phyloP scores from a whole-genome alignment of 2,329 filamentous ascomycete genomes.

The Sclerotinia sclerotiorum region DNA sequence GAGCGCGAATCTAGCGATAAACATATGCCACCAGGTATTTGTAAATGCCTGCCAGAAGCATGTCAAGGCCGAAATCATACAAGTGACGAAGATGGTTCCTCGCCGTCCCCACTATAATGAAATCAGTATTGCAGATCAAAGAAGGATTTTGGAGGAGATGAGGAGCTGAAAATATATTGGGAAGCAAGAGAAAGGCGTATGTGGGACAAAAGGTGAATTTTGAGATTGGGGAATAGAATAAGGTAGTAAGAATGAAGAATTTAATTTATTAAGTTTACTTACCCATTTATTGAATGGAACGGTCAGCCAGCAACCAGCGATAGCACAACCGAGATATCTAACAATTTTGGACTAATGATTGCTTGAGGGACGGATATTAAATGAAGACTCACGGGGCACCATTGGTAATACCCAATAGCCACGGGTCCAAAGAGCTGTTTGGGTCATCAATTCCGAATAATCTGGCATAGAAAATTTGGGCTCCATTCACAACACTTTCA shows the following conservation, averaged over 20 bases:
- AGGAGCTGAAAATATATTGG: not conserved
- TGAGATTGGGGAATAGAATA: not conserved
- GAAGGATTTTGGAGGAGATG: not conserved
- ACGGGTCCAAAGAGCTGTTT: conserved; percentile 47
- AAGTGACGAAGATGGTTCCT: conserved; percentile 70
- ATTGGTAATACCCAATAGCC: conserved; percentile 64
- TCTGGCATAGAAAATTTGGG: conserved; percentile 62
- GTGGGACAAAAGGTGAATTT: not conserved
- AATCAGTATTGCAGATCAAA: not conserved
- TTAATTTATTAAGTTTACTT: not conserved
- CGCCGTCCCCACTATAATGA: conserved; percentile 59
- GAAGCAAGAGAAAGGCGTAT: not conserved
- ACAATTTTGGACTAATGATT: not conserved
- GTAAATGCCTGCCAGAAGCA: conserved; percentile 54
- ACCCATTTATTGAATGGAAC: conserved; percentile 64
- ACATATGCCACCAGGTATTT: conserved; percentile 67
- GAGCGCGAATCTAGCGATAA: conserved; percentile 67
- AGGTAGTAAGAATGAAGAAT: not conserved
- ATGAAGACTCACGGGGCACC: conserved; percentile 46
- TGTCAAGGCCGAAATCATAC: conserved; percentile 57
- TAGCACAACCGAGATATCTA: conserved; percentile 62
- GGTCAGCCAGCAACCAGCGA: conserved; percentile 72
- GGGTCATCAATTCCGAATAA: conserved; percentile 60
- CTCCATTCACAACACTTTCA: conserved; percentile 68
- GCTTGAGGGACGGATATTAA: not conserved